Conservation (phyloP, 179 eudicot genomes). For the Amaranthus tricolor region DNA sequence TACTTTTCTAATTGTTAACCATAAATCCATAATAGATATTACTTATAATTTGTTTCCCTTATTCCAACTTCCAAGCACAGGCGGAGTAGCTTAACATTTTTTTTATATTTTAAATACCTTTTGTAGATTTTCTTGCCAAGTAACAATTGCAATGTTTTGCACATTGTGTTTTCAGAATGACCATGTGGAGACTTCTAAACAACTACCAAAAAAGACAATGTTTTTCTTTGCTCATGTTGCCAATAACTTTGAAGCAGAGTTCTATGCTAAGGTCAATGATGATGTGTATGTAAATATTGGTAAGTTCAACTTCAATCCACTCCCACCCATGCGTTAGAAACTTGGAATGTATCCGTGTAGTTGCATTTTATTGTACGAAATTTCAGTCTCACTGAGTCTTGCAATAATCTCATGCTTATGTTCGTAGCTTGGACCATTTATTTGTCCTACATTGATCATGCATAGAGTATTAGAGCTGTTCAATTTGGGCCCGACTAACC, state of each 20-base stretch:
- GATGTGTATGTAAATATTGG: conserved; percentile 82
- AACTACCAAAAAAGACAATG: conserved; percentile 65
- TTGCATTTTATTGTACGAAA: background rate
- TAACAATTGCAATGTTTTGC: background rate
- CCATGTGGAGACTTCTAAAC: conserved; percentile 66
- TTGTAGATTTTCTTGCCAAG: background rate
- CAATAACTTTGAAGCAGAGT: conserved; percentile 87
- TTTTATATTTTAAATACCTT: background rate
- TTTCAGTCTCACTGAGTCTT: too few species aligned
- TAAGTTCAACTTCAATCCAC: conserved; percentile 24
- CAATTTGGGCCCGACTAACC: background rate
- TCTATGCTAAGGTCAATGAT: conserved; percentile 84
- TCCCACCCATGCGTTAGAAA: conserved; percentile 1
- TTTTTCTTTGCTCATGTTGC: conserved; percentile 65
- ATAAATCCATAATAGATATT: background rate
- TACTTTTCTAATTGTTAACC: background rate
- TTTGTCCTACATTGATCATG: background rate
- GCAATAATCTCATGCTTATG: background rate
- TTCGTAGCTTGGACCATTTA: background rate
- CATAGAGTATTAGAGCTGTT: background rate
- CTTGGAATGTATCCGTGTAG: background rate
- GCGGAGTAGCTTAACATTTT: background rate
- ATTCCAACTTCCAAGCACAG: background rate
- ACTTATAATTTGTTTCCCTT: background rate
- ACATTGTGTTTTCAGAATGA: conserved; percentile 42